These are phyloP conservation scores for Erodium chrysanthum DNA, from an alignment of 441 rosid species.

Conservation along the genomic window DNA sequence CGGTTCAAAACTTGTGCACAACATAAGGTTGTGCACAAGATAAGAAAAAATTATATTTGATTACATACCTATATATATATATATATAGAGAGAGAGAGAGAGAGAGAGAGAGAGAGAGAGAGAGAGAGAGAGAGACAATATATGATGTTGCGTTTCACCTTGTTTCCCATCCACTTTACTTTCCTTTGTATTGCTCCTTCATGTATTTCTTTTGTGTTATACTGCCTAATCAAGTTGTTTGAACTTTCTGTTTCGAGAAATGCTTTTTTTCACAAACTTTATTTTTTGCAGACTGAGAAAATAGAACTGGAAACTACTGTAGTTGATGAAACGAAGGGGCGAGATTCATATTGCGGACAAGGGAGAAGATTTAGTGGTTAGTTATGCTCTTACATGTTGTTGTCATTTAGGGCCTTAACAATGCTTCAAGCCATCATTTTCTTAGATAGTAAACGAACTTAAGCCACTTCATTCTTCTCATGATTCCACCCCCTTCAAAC, in stretches of 20 bases:
- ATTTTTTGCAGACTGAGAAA: conserved; percentile 71
- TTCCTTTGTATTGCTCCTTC: conserved; percentile 1
- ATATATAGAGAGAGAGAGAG: too few species aligned
- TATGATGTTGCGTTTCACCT: too few species aligned
- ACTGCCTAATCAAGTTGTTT: not conserved
- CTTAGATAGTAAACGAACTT: not conserved
- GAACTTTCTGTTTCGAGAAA: not conserved
- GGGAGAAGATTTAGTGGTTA: conserved; percentile 9
- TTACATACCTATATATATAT: too few species aligned
- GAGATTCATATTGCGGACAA: conserved; percentile 24
- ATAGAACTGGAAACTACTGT: conserved; percentile 94
- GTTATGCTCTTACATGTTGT: not conserved
- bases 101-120: too few species aligned
- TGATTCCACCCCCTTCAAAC: not conserved
- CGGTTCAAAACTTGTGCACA: too few species aligned
- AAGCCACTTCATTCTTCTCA: not conserved
- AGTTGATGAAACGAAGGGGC: conserved; percentile 70
- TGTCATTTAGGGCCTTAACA: not conserved
- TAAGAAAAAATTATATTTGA: too few species aligned
- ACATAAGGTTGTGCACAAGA: too few species aligned
- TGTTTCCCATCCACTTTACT: not conserved
- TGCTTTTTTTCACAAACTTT: not conserved
- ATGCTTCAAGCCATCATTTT: not conserved
- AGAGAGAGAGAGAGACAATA: too few species aligned
- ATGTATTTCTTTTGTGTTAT: not conserved